These are phyloP conservation scores for Sordaria brevicollis DNA, from an alignment of 495 filamentous ascomycete genomes.

Conservation along the genomic window DNA sequence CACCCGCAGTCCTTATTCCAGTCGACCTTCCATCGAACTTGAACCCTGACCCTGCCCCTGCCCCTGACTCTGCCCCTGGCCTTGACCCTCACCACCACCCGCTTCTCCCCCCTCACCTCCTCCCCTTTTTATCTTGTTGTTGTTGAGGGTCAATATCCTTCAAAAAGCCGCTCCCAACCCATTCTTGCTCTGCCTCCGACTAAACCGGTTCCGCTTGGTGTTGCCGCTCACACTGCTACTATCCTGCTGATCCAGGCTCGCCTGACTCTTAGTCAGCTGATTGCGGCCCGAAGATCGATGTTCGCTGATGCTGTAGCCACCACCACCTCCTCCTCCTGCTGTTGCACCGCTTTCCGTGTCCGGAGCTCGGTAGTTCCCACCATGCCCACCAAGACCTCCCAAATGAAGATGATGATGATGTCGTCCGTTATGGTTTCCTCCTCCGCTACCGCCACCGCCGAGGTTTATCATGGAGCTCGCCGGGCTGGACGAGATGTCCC, in stretches of 20 bases:
- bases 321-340: background rate
- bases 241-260: constrained; percentile 47
- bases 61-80: too few relatives aligned
- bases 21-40: too few relatives aligned
- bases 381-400: too few relatives aligned
- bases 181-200: constrained; percentile 81
- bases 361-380: too few relatives aligned
- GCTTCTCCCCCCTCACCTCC: too few relatives aligned
- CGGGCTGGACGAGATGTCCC: constrained; percentile 62
- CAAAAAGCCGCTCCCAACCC: constrained; percentile 56
- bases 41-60: too few relatives aligned
- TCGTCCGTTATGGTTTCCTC: too few relatives aligned
- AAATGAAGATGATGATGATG: background rate
- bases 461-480: constrained; percentile 53
- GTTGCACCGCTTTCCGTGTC: background rate
- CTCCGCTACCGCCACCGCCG: background rate
- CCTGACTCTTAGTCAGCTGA: constrained; percentile 44
- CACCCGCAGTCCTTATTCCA: too few relatives aligned
- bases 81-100: too few relatives aligned
- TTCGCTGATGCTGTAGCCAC: constrained; percentile 35
- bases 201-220: constrained; percentile 63
- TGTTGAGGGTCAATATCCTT: background rate
- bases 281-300: constrained; percentile 40
- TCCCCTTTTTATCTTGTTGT: background rate
- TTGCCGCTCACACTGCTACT: constrained; percentile 35